phyloP scores from a whole-genome alignment of 176 grass and related monocot genomes.

The Avena eriantha region DNA sequence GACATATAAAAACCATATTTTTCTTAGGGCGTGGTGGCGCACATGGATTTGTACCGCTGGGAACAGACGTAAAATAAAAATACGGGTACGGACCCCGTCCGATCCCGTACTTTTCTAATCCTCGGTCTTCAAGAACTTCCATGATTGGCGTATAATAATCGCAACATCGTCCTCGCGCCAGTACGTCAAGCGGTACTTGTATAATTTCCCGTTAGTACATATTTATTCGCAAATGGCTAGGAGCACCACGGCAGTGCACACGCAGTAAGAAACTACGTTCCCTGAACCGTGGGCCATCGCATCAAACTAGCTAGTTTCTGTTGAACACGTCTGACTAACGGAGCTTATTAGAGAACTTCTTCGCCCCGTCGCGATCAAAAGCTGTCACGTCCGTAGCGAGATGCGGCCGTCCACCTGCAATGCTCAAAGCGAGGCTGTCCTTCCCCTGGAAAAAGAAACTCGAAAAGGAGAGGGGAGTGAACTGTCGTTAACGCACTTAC shows the following conservation, averaged over 20 bases:
- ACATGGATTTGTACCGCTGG: slow-evolving; percentile 1
- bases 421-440: slow-evolving; percentile 34
- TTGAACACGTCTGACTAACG: background rate
- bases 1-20: background rate
- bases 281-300: background rate
- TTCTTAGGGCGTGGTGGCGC: background rate
- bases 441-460: slow-evolving; percentile 12
- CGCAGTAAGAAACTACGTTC: background rate
- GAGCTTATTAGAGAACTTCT: background rate
- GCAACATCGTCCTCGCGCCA: background rate
- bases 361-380: slow-evolving; percentile 24
- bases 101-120: slow-evolving; percentile 50
- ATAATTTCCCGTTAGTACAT: background rate
- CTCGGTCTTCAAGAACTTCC: slow-evolving; percentile 19
- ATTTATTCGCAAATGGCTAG: background rate
- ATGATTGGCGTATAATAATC: slow-evolving; percentile 58
- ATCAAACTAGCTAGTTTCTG: no score
- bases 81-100: slow-evolving; percentile 44
- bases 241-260: background rate
- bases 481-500: slow-evolving; percentile 19
- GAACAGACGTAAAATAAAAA: slow-evolving; percentile 29
- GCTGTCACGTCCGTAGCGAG: slow-evolving; percentile 7
- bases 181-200: background rate
- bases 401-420: slow-evolving; percentile 14
- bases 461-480: background rate